These are phyloP conservation scores for Mesotaenium endlicherianum DNA, from an alignment of 139 green algal genomes.

Conservation along the genomic window DNA sequence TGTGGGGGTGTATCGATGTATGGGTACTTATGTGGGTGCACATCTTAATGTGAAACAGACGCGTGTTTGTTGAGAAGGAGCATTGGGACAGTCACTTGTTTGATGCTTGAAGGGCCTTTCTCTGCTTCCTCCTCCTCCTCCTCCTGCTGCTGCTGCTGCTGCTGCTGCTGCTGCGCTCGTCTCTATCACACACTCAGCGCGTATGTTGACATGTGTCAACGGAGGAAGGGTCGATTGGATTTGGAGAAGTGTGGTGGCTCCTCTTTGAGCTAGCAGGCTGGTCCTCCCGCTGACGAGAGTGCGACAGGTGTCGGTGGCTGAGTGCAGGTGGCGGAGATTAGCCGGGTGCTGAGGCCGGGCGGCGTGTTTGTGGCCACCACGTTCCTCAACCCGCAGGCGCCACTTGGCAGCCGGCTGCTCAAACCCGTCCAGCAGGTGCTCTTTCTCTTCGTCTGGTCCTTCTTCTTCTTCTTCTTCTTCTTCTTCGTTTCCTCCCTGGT, in stretches of 20 bases:
- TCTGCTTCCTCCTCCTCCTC: too few species aligned
- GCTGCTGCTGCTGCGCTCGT: too few species aligned
- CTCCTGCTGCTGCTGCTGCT: too few species aligned
- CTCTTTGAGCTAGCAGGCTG: too few species aligned
- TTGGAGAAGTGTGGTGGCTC: too few species aligned
- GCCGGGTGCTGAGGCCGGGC: slow-evolving; percentile 80
- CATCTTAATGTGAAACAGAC: background rate
- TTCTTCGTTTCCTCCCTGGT: background rate
- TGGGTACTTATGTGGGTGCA: background rate
- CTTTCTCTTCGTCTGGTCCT: background rate
- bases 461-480: background rate
- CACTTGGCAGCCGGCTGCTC: slow-evolving; percentile 23
- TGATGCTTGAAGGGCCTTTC: too few species aligned
- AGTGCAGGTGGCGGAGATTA: slow-evolving; percentile 80
- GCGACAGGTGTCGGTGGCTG: background rate
- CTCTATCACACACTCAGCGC: too few species aligned
- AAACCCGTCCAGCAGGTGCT: slow-evolving; percentile 12
- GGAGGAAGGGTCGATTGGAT: too few species aligned
- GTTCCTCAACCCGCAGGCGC: slow-evolving; percentile 7
- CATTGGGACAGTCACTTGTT: too few species aligned
- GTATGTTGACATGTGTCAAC: too few species aligned
- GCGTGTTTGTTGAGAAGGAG: too few species aligned
- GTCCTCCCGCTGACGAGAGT: too few species aligned
- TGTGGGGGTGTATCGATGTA: background rate
- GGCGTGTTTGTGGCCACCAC: slow-evolving; percentile 92